phyloP scores from a whole-genome alignment of 108 stramenopile genomes.

The Bacterosira constricta region DNA sequence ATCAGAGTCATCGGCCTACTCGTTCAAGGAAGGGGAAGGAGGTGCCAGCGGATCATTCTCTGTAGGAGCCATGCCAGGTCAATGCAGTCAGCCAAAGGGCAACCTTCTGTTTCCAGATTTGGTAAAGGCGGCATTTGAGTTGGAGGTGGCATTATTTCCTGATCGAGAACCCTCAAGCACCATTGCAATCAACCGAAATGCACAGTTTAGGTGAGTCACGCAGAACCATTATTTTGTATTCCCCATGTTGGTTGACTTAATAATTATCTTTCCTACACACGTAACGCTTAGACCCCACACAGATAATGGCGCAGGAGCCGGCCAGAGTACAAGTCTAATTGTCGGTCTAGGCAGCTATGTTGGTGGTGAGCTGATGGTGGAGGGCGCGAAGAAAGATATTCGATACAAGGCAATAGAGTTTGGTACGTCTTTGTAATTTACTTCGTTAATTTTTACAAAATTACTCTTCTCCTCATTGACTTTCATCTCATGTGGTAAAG shows the following conservation, averaged over 20 bases:
- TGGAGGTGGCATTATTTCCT: slow-evolving; percentile 75
- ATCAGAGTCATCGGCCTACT: slow-evolving; percentile 63
- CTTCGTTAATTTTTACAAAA: neutral
- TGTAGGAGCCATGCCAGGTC: slow-evolving; percentile 81
- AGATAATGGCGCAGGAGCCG: slow-evolving; percentile 94
- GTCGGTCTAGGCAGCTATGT: slow-evolving; percentile 77
- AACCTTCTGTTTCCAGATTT: slow-evolving; percentile 86
- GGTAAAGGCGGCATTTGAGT: slow-evolving; percentile 70
- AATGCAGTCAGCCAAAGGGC: slow-evolving; percentile 72
- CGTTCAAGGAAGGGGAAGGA: slow-evolving; percentile 67
- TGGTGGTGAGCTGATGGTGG: slow-evolving; percentile 93
- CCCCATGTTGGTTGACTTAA: neutral
- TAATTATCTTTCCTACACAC: slow-evolving; percentile 20
- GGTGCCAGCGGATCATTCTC: slow-evolving; percentile 83
- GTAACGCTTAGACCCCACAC: slow-evolving; percentile 79
- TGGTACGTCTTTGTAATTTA: slow-evolving; percentile 68
- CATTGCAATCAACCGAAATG: slow-evolving; percentile 97
- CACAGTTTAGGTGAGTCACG: slow-evolving; percentile 74
- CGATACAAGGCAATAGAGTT: slow-evolving; percentile 92
- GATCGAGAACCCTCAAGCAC: slow-evolving; percentile 88
- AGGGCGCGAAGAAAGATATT: slow-evolving; percentile 86
- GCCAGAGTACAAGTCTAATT: slow-evolving; percentile 83
- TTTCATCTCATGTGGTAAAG: neutral
- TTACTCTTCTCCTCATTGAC: neutral
- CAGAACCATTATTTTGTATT: slow-evolving; percentile 12